Base-by-base conservation (phyloP, 495 filamentous ascomycete species). In the Cercophora newfieldiana region DNA sequence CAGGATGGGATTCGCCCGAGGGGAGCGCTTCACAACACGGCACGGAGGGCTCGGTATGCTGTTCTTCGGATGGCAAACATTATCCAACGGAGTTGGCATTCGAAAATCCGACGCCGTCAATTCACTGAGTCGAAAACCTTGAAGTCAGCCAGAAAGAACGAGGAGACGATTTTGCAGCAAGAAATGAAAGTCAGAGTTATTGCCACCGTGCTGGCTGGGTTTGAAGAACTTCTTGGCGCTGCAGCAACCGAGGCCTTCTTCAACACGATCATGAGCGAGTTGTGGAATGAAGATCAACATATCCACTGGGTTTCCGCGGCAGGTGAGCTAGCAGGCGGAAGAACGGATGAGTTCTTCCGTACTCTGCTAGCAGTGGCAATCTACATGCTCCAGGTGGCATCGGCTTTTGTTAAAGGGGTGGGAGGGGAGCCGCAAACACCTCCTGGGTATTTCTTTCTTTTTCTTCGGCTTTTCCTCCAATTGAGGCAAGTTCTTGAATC, bases 371-470 rank as follows among this genome's bases (percentile, higher is more conserved):
- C 21, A 3, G 29, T 59, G 4, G 3, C 29, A 2, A 8, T 59
- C 16, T 59, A 59, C 55, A n/a, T 59, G 22, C 28, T 59, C n/a
- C 55, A 59, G 19, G 55, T 59, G 12, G 18, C 29, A 22, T 59
- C 55, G 12, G 12, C 55, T 7, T 59, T 59, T 22, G 18, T 59
- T 14, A 6, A n/a, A 18, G 16, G 22, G 7, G 18, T 59, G 16
- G 55, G 55, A 5, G 55, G 55, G 2, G 26, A 59, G 25, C 55
- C 55, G 3, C 26, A 24, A 18, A 66, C 63, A 6, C 33, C 48
- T 2, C 63, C 63, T 7, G 61, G 63, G n/a, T 55, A 8, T 22
- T 8, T 53, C n/a, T 16, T 12, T 19, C 49, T 19, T 6, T 47
- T 47, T 18, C 18, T 7, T 47, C 12, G 12, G 10, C 49, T 19